phyloP scores from a whole-genome alignment of 2,329 filamentous ascomycete species.

The Colletotrichum theobromicola region DNA sequence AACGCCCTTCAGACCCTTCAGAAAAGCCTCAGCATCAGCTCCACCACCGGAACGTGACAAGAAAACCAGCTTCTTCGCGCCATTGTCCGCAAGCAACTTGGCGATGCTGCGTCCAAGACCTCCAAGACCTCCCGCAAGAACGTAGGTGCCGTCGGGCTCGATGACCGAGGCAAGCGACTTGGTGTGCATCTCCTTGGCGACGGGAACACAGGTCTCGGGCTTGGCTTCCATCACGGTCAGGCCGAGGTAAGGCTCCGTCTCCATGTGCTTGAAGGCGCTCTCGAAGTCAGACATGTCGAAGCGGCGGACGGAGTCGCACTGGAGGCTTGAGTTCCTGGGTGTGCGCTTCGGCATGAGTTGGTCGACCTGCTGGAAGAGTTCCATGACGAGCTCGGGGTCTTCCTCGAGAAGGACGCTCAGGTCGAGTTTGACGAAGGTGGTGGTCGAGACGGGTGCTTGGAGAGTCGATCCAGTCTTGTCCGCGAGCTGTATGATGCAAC shows the following conservation, averaged over 20 bases:
- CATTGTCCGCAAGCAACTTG: slow-evolving; percentile 52
- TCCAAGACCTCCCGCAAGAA: slow-evolving; percentile 62
- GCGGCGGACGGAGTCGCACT: neutral
- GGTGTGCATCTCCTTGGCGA: slow-evolving; percentile 23
- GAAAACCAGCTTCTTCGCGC: slow-evolving; percentile 57
- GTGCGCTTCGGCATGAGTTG: neutral
- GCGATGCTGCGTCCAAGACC: slow-evolving; percentile 62
- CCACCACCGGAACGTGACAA: slow-evolving; percentile 54
- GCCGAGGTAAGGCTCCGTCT: slow-evolving; percentile 16
- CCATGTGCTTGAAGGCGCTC: slow-evolving; percentile 30
- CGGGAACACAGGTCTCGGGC: slow-evolving; percentile 23
- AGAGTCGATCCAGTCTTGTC: slow-evolving; percentile 24
- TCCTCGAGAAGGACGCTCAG: slow-evolving; percentile 34
- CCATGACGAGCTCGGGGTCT: slow-evolving; percentile 34
- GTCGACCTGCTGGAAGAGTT: slow-evolving; percentile 28
- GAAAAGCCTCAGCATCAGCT: slow-evolving; percentile 30
- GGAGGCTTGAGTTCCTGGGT: neutral
- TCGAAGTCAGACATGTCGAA: slow-evolving; percentile 26
- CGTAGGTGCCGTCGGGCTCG: slow-evolving; percentile 49
- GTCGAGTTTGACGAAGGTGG: slow-evolving; percentile 35
- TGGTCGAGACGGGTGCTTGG: slow-evolving; percentile 19
- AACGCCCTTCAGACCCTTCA: slow-evolving; percentile 40
- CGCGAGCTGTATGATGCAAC: slow-evolving; percentile 36
- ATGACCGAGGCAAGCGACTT: slow-evolving; percentile 35
- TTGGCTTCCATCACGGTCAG: slow-evolving; percentile 4